A percentile compares a stretch with the other conserved stretches of the same genome.
Evolutionary conservation across 208 protist species (phyloP).

Genomic region (Acanthamoeba quina): DNA sequence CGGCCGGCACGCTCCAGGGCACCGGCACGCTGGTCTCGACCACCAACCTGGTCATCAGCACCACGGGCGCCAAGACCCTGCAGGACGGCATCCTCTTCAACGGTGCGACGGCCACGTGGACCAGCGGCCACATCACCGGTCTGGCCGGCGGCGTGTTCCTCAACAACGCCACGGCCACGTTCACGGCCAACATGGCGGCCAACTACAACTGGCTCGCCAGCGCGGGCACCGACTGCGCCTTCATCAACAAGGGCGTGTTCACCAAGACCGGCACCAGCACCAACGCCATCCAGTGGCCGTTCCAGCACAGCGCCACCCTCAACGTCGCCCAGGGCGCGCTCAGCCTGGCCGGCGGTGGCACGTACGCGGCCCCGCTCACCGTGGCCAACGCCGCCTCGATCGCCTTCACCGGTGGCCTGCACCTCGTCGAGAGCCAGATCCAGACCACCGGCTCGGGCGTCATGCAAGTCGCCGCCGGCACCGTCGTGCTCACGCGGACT

Average conservation of each 20-base stretch:
- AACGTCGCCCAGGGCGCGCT: constrained; percentile 28
- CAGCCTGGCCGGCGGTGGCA: constrained; percentile 17
- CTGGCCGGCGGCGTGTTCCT: constrained; percentile 35
- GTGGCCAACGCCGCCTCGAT: background rate
- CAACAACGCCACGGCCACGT: constrained; percentile 62
- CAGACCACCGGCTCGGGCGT: background rate
- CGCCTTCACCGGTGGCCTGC: constrained; percentile 16
- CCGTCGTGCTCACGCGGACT: constrained; percentile 1
- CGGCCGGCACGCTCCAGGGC: constrained; percentile 33
- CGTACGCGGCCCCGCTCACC: constrained; percentile 6
- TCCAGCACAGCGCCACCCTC: constrained; percentile 21
- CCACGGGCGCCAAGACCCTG: constrained; percentile 24
- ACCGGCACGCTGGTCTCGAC: constrained; percentile 32
- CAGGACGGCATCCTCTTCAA: constrained; percentile 61
- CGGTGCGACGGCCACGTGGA: constrained; percentile 31
- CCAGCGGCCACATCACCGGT: background rate
- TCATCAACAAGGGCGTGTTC: constrained; percentile 38
- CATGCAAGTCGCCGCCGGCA: background rate
- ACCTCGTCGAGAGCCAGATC: constrained; percentile 12
- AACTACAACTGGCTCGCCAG: constrained; percentile 41
- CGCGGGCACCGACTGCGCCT: constrained; percentile 4
- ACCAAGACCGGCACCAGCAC: background rate
- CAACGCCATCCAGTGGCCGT: constrained; percentile 7
- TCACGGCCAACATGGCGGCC: background rate
- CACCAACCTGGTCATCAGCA: background rate